These are phyloP conservation scores for Candida sonorensis DNA, from an alignment of 805 yeast species.

Conservation along the genomic window DNA sequence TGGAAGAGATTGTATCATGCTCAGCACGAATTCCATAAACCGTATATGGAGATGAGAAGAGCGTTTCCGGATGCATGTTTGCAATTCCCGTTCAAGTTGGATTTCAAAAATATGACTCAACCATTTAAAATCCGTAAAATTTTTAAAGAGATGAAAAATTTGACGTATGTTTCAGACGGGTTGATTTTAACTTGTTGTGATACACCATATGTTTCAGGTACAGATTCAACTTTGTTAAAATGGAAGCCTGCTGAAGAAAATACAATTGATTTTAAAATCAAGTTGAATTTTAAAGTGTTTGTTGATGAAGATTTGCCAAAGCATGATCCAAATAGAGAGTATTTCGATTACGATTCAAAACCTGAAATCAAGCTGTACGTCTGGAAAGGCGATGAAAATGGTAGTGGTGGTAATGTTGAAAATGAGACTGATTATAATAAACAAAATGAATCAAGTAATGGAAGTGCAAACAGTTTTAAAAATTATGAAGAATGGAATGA, in stretches of 20 bases:
- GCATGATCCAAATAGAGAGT: slow-evolving; percentile 63
- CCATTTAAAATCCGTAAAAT: slow-evolving; percentile 74
- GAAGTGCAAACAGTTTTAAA: slow-evolving; percentile 28
- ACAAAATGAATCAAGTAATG: no score
- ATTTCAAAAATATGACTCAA: slow-evolving; percentile 82
- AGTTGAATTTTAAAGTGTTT: slow-evolving; percentile 49
- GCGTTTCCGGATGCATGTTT: slow-evolving; percentile 67
- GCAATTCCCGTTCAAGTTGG: slow-evolving; percentile 77
- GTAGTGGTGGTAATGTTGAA: slow-evolving; percentile 26
- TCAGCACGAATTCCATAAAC: slow-evolving; percentile 72
- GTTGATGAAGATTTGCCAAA: slow-evolving; percentile 61
- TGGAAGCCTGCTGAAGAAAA: slow-evolving; percentile 98
- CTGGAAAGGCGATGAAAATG: slow-evolving; percentile 60
- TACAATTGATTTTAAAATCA: slow-evolving; percentile 79
- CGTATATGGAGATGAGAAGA: slow-evolving; percentile 66
- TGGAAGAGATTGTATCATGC: slow-evolving; percentile 84
- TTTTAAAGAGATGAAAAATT: slow-evolving; percentile 57
- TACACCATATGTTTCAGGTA: slow-evolving; percentile 81
- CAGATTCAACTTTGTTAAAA: slow-evolving; percentile 78
- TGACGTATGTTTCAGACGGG: slow-evolving; percentile 91
- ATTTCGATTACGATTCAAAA: slow-evolving; percentile 72
- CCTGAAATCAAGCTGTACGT: slow-evolving; percentile 64
- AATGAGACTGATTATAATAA: slow-evolving; percentile 32
- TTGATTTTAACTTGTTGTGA: slow-evolving; percentile 87
- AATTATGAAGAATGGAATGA: slow-evolving; percentile 63